Evolutionary conservation across 176 grass and related monocot species (phyloP), one percentile per base, ranked within the genome.

Genomic region (Rhynchospora pubera): DNA sequence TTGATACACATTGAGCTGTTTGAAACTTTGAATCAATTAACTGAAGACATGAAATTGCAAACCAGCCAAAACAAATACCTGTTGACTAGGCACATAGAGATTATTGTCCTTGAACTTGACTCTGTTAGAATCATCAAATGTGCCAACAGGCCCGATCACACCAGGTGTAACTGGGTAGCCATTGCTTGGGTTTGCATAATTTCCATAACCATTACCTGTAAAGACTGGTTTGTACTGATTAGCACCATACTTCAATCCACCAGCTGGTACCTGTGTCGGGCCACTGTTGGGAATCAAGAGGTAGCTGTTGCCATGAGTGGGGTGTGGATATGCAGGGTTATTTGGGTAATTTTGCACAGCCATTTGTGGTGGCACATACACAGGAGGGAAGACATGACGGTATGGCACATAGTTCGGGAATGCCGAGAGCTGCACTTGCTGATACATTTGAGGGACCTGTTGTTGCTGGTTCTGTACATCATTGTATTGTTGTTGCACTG

Each of bases 31-130:
- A 48, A 74, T 9, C 44, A 79, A 79, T 9, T 60, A 79, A 79
- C 57, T 46, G 1, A n/a, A 47, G 4, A 5, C 56, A 28, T 24
- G 21, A 47, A 75, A 9, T 23, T 16, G 13, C 66, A 59, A 46
- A 70, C n/a, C 48, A 60, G 13, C 19, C 15, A 5, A 26, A 57
- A 74, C 9, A 28, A 6, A 10, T 85, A 85, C 83, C 83, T 85
- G 83, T 50, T 62, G 68, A 77, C 71, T 85, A 12, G 83, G 83
- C 52, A 75, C 71, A 48, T 85, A 85, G 52, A 77, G 59, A 85
- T 77, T 85, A 65, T 78, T 85, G 53, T 85, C 83, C 59, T 85
- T 85, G 69, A 77, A 85, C 60, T 85, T 85, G 57, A 77, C 45
- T 32, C 70, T 18, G 57, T 62, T 76, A 43, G 83, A 66, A 52